A percentile compares a stretch with the other conserved stretches of the same genome.
Conservation (phyloP, 306 rosid genomes). For the Cicer judaicum region DNA sequence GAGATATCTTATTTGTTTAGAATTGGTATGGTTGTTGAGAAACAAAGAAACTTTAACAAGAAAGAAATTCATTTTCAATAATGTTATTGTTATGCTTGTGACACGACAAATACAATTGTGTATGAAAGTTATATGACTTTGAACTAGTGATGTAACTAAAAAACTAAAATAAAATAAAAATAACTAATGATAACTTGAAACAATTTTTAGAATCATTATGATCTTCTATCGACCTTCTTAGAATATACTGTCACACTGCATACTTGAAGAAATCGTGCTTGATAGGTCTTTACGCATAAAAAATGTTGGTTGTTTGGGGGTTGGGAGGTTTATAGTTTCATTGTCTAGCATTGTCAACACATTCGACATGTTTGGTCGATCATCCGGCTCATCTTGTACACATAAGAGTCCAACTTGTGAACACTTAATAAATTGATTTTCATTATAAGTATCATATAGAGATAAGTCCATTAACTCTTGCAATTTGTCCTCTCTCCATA, state of each 20-base stretch:
- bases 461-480: conserved; percentile 51
- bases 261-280: conserved; percentile 42
- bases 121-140: too few relatives aligned
- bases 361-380: conserved; percentile 55
- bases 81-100: too few relatives aligned
- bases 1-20: too few relatives aligned
- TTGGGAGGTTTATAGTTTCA: conserved; percentile 44
- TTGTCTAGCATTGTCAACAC: conserved; percentile 51
- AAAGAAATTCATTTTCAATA: too few relatives aligned
- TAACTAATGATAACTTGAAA: too few relatives aligned
- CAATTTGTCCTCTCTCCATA: conserved; percentile 55
- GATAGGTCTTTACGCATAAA: conserved; percentile 20
- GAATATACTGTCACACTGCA: conserved; percentile 24
- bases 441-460: conserved; percentile 42
- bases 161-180: too few relatives aligned
- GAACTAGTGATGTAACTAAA: too few relatives aligned
- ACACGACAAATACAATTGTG: too few relatives aligned
- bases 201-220: too few relatives aligned
- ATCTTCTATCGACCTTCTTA: conserved; percentile 46
- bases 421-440: conserved; percentile 47
- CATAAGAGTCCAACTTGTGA: conserved; percentile 52
- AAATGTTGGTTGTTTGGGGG: conserved; percentile 20
- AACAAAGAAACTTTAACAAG: too few relatives aligned
- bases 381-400: conserved; percentile 59
- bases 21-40: too few relatives aligned